A percentile compares a stretch with the other conserved stretches of the same genome.
Evolutionary conservation across 129 eudicot species (phyloP).

Genomic region (Rutidosis leptorrhynchoides): DNA sequence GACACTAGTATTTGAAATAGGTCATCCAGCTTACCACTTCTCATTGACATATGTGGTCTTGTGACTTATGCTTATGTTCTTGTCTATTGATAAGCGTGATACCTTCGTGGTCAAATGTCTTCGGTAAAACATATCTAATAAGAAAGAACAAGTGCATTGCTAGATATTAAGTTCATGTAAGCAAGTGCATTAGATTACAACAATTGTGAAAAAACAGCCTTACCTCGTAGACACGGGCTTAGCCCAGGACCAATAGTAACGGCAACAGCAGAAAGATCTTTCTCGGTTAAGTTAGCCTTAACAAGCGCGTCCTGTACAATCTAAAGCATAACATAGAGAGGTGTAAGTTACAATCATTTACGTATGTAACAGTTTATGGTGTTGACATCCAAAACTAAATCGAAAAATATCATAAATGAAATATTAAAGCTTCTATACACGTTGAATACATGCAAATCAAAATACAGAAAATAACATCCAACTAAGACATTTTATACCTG

Average conservation of each 20-base stretch:
- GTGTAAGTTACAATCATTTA: slow-evolving; percentile 7
- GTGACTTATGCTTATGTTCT: too few species aligned
- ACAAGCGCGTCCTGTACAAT: slow-evolving; percentile 90
- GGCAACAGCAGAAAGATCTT: slow-evolving; percentile 93
- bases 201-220: not conserved
- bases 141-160: not conserved
- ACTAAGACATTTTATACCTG: slow-evolving; percentile 50
- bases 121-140: not conserved
- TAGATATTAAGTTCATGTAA: not conserved
- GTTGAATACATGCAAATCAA: too few species aligned
- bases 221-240: slow-evolving; percentile 90
- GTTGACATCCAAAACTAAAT: not conserved
- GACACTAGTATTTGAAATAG: too few species aligned
- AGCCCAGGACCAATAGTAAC: slow-evolving; percentile 98
- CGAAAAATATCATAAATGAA: not conserved
- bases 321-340: slow-evolving; percentile 34
- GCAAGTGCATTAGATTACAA: slow-evolving; percentile 3
- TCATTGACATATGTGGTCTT: too few species aligned
- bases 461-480: not conserved
- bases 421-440: not conserved
- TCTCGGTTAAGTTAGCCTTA: slow-evolving; percentile 71
- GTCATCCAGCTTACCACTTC: too few species aligned
- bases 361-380: not conserved
- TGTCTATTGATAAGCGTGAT: too few species aligned
- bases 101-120: too few species aligned